phyloP scores from a whole-genome alignment of 1,284 basidiomycete genomes.

The Malassezia furfur region DNA sequence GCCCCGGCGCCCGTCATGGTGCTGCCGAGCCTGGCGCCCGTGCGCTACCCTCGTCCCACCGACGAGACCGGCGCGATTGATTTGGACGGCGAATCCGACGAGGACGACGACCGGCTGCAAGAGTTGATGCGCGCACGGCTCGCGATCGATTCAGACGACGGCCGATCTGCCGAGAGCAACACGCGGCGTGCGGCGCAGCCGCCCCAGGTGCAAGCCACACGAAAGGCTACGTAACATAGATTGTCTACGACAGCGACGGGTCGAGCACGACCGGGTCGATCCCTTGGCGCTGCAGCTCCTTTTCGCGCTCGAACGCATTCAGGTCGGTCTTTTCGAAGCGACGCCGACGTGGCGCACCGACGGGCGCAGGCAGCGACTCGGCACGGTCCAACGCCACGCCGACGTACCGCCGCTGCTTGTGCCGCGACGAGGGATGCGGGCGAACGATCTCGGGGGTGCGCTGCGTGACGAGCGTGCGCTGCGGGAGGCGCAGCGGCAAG shows the following conservation, averaged over 20 bases:
- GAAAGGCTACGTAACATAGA: neutral
- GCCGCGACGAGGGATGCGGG: conserved; percentile 37
- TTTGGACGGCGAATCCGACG: conserved; percentile 30
- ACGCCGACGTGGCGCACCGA: conserved; percentile 25
- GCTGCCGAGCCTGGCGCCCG: conserved; percentile 18
- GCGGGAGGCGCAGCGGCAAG: conserved; percentile 24
- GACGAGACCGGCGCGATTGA: conserved; percentile 11
- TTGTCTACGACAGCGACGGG: conserved; percentile 5
- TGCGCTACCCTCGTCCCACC: conserved; percentile 14
- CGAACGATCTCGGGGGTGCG: conserved; percentile 4
- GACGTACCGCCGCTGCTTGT: conserved; percentile 35
- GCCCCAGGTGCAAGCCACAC: neutral
- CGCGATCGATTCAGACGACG: conserved; percentile 4
- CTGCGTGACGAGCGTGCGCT: conserved; percentile 10
- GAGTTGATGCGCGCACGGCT: conserved; percentile 30
- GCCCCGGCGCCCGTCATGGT: conserved; percentile 10
- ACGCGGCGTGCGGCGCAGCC: neutral
- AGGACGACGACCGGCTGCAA: conserved; percentile 29
- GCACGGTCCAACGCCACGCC: conserved; percentile 34
- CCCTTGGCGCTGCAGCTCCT: conserved; percentile 12
- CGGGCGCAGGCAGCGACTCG: conserved; percentile 22
- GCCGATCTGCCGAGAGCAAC: neutral
- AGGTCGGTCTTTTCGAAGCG: conserved; percentile 40
- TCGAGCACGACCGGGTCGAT: conserved; percentile 12
- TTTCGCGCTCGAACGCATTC: conserved; percentile 26